Conservation (phyloP, 768 basidiomycete species). For the Mycena olivaceomarginata region DNA sequence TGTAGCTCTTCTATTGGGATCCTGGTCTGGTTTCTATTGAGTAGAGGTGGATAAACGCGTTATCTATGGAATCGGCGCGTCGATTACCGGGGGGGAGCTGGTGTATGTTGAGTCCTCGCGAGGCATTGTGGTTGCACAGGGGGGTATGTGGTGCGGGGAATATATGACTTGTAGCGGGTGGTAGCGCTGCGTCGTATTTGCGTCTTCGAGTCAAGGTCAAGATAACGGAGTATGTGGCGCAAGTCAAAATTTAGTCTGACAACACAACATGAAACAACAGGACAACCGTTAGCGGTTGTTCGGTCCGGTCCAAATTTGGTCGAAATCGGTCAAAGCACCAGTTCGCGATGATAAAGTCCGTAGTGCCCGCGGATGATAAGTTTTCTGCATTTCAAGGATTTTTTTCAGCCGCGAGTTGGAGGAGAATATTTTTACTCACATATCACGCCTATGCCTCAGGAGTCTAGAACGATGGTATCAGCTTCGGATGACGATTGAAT, state of each 20-base stretch:
- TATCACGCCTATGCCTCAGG: too few relatives aligned
- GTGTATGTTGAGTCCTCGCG: slow-evolving; percentile 11
- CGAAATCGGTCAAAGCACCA: slow-evolving; percentile 4
- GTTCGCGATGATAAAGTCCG: slow-evolving; percentile 18
- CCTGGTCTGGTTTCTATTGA: slow-evolving; percentile 25
- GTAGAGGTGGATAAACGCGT: slow-evolving; percentile 21
- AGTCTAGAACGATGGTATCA: too few relatives aligned
- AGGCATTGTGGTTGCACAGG: slow-evolving; percentile 12
- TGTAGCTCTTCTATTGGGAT: slow-evolving; percentile 19
- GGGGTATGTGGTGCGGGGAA: background rate
- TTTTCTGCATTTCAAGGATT: background rate
- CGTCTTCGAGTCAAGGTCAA: slow-evolving; percentile 7
- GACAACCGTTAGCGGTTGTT: slow-evolving; percentile 20
- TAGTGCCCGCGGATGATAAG: background rate
- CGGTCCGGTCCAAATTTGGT: slow-evolving; percentile 21
- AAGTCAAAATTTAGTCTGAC: slow-evolving; percentile 26
- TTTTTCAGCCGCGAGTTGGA: background rate
- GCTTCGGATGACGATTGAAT: too few relatives aligned
- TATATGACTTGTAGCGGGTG: background rate
- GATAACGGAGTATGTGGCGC: slow-evolving; percentile 38
- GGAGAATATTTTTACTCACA: too few relatives aligned
- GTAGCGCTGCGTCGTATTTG: slow-evolving; percentile 18
- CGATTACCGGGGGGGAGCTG: slow-evolving; percentile 15
- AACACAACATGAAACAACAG: slow-evolving; percentile 17
- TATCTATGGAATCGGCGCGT: slow-evolving; percentile 28